Percentiles rank a stretch among this genome's conserved stretches.
Evolutionary conservation across 2,329 filamentous ascomycete species (phyloP).

Genomic region (Myriosclerotinia curreyana): DNA sequence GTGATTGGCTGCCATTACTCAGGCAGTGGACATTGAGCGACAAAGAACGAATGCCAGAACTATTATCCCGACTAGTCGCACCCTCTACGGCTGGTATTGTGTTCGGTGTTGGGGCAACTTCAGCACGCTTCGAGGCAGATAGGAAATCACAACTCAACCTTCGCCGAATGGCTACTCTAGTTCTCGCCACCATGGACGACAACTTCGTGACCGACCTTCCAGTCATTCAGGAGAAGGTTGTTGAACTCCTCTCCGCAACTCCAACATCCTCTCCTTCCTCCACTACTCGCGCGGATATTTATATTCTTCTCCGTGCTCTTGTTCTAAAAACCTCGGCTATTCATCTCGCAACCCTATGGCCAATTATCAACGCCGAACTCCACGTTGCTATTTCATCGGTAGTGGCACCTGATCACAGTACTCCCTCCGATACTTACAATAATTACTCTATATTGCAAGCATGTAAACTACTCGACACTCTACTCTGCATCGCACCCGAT

Average conservation of each 20-base stretch:
- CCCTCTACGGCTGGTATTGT: conserved; percentile 94
- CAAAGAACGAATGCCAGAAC: conserved; percentile 81
- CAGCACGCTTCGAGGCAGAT: conserved; percentile 90
- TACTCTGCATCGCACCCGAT: conserved; percentile 84
- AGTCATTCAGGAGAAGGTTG: conserved; percentile 74
- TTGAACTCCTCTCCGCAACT: conserved; percentile 81
- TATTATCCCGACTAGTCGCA: conserved; percentile 73
- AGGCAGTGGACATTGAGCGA: conserved; percentile 82
- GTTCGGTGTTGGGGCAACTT: conserved; percentile 95
- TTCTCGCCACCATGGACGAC: conserved; percentile 74
- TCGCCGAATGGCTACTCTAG: conserved; percentile 73
- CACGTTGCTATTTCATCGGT: conserved; percentile 76
- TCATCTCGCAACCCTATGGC: conserved; percentile 84
- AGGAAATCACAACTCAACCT: conserved; percentile 88
- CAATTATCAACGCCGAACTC: conserved; percentile 81
- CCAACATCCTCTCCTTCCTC: conserved; percentile 89
- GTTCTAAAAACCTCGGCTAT: conserved; percentile 74
- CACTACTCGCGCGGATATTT: conserved; percentile 81
- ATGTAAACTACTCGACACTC: conserved; percentile 85
- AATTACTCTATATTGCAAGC: conserved; percentile 79
- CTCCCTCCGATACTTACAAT: conserved; percentile 68
- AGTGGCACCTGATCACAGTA: conserved; percentile 61
- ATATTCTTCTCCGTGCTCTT: conserved; percentile 80
- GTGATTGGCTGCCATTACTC: conserved; percentile 78
- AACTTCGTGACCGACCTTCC: conserved; percentile 75